Conservation (phyloP, 192 early-diverging fungal species). For the Oehlia diaphana region DNA sequence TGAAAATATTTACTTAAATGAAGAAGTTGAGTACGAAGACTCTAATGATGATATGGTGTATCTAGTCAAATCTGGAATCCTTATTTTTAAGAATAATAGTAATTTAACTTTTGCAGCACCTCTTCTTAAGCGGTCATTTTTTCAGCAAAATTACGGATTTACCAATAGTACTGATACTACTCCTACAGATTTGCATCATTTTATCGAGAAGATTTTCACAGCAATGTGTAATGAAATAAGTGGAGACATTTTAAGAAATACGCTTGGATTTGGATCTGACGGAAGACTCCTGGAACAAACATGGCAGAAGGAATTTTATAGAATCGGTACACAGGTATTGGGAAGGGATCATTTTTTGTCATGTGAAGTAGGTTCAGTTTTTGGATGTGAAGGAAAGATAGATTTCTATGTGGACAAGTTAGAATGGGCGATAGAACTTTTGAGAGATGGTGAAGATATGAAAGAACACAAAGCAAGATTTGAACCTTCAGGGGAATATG, state of each 20-base stretch:
- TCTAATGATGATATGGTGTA: not conserved
- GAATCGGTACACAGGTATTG: slow-evolving; percentile 2
- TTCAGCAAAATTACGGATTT: not conserved
- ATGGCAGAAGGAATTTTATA: slow-evolving; percentile 24
- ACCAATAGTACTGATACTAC: not conserved
- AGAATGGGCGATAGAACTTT: slow-evolving; percentile 38
- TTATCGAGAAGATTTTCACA: not conserved
- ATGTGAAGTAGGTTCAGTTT: slow-evolving; percentile 38
- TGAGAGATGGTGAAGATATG: slow-evolving; percentile 34
- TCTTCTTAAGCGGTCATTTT: not conserved
- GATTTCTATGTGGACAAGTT: slow-evolving; percentile 35
- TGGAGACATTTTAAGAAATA: not conserved
- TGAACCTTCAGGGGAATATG: slow-evolving; percentile 18
- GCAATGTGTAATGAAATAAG: not conserved
- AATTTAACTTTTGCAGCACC: not conserved
- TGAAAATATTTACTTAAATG: slow-evolving; percentile 4
- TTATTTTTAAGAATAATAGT: not conserved
- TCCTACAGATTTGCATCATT: not conserved
- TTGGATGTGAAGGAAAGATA: slow-evolving; percentile 31
- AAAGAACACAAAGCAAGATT: slow-evolving; percentile 26
- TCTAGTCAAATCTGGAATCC: not conserved
- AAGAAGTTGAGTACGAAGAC: not conserved
- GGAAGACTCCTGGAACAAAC: not conserved
- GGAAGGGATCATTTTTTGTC: slow-evolving; percentile 6
- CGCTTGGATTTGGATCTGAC: slow-evolving; percentile 5